A percentile compares a stretch with the other conserved stretches of the same genome.
Evolutionary conservation across 129 eudicot genomes (phyloP).

Genomic region (Saposhnikovia divaricata): DNA sequence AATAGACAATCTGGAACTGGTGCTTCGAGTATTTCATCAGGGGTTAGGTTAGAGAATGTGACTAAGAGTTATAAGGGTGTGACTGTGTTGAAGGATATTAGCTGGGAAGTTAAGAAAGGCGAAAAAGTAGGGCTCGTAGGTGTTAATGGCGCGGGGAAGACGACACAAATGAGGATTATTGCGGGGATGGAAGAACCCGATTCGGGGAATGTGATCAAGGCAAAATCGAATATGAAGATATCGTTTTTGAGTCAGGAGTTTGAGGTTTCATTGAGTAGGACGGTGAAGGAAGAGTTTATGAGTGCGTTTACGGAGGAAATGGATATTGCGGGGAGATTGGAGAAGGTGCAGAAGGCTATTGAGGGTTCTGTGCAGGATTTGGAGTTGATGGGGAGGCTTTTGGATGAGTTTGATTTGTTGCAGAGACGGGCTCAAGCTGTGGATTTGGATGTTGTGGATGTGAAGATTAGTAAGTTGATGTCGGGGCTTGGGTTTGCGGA

Average conservation of each 20-base stretch:
- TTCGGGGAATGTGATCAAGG: slow-evolving; percentile 86
- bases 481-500: slow-evolving; percentile 82
- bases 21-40: slow-evolving; percentile 84
- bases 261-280: slow-evolving; percentile 71
- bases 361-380: slow-evolving; percentile 82
- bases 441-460: slow-evolving; percentile 80
- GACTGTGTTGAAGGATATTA: slow-evolving; percentile 78
- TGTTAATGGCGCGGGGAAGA: slow-evolving; percentile 96
- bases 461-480: slow-evolving; percentile 73
- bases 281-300: slow-evolving; percentile 90
- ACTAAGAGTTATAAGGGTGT: slow-evolving; percentile 81
- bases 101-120: slow-evolving; percentile 94
- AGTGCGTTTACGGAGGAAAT: slow-evolving; percentile 88
- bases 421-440: slow-evolving; percentile 85
- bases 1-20: slow-evolving; percentile 40
- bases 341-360: slow-evolving; percentile 92
- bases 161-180: slow-evolving; percentile 89
- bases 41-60: slow-evolving; percentile 80
- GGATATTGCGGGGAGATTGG: slow-evolving; percentile 71
- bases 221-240: slow-evolving; percentile 70
- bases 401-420: slow-evolving; percentile 91
- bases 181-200: slow-evolving; percentile 85
- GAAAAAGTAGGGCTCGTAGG: slow-evolving; percentile 96
- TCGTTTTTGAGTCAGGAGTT: slow-evolving; percentile 92
- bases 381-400: slow-evolving; percentile 95